phyloP scores from a whole-genome alignment of 805 yeast genomes.

The Candida sakaeoensis region DNA sequence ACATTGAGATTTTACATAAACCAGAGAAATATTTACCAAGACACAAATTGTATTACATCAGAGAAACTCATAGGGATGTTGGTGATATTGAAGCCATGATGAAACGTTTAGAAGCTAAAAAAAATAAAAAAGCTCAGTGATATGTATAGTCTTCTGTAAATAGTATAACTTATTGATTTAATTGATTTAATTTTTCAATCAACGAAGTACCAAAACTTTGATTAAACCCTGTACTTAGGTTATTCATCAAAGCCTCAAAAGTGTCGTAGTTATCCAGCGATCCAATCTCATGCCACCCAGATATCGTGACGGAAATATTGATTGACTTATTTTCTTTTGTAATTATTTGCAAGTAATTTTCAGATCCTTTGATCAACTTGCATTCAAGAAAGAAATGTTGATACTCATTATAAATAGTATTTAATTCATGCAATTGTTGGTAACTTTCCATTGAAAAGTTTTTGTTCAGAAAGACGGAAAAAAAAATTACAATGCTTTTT shows the following conservation, averaged over 20 bases:
- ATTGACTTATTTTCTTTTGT: slow-evolving; percentile 15
- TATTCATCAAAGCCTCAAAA: slow-evolving; percentile 30
- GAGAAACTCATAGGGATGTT: slow-evolving; percentile 73
- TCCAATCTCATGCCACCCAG: slow-evolving; percentile 26
- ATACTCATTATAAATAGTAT: slow-evolving; percentile 19
- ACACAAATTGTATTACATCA: slow-evolving; percentile 86
- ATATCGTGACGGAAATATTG: slow-evolving; percentile 20
- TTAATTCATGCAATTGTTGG: slow-evolving; percentile 18
- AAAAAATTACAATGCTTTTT: neutral
- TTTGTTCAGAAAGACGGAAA: neutral
- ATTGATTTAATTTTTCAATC: slow-evolving; percentile 14
- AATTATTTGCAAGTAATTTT: slow-evolving; percentile 11
- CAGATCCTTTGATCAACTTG: slow-evolving; percentile 9
- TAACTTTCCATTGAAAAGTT: slow-evolving; percentile 14
- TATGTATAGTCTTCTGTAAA: neutral
- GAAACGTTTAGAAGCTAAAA: slow-evolving; percentile 14
- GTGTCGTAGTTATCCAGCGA: slow-evolving; percentile 20
- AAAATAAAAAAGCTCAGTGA: neutral
- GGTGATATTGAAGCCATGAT: slow-evolving; percentile 55
- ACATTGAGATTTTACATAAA: slow-evolving; percentile 73
- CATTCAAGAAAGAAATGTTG: slow-evolving; percentile 16
- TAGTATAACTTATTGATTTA: neutral
- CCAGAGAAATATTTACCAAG: slow-evolving; percentile 69
- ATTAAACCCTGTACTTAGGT: slow-evolving; percentile 19
- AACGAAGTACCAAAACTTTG: slow-evolving; percentile 17